phyloP scores from a whole-genome alignment of 2,329 filamentous ascomycete genomes.

The Arthroderma uncinatum region DNA sequence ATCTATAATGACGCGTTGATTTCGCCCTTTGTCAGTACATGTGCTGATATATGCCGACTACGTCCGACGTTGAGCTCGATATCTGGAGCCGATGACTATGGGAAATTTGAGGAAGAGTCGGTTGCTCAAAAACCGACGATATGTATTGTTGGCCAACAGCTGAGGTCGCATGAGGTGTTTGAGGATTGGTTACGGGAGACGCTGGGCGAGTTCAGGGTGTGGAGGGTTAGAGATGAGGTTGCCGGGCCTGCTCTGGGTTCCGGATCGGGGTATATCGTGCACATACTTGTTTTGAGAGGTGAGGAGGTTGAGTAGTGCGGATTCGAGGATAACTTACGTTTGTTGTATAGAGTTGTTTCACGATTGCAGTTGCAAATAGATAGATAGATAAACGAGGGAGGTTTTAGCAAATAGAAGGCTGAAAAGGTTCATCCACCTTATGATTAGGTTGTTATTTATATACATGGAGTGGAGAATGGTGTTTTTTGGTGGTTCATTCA shows the following conservation, averaged over 20 bases:
- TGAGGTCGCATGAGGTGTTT: constrained; percentile 75
- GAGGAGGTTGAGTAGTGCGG: constrained; percentile 24
- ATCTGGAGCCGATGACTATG: neutral
- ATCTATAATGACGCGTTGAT: constrained; percentile 89
- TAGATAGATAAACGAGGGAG: no score
- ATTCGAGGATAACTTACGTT: no score
- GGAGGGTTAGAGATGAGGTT: constrained; percentile 58
- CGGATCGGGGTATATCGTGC: constrained; percentile 67
- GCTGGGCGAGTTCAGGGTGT: constrained; percentile 55
- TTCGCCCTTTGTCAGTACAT: constrained; percentile 69
- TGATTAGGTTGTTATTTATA: no score
- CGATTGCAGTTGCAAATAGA: no score
- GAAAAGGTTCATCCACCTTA: no score
- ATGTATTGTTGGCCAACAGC: constrained; percentile 78
- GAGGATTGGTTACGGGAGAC: constrained; percentile 68
- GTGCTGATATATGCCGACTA: constrained; percentile 59
- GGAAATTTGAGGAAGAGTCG: neutral
- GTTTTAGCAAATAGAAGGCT: no score
- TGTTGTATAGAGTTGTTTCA: no score
- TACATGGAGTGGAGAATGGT: no score
- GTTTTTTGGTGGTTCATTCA: no score
- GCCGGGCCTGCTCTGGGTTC: constrained; percentile 50
- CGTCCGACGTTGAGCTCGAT: constrained; percentile 25
- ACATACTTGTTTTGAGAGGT: constrained; percentile 55
- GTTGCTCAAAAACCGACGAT: constrained; percentile 44